Conservation (phyloP, 2,329 filamentous ascomycete species). For the Acrodontium crateriforme region DNA sequence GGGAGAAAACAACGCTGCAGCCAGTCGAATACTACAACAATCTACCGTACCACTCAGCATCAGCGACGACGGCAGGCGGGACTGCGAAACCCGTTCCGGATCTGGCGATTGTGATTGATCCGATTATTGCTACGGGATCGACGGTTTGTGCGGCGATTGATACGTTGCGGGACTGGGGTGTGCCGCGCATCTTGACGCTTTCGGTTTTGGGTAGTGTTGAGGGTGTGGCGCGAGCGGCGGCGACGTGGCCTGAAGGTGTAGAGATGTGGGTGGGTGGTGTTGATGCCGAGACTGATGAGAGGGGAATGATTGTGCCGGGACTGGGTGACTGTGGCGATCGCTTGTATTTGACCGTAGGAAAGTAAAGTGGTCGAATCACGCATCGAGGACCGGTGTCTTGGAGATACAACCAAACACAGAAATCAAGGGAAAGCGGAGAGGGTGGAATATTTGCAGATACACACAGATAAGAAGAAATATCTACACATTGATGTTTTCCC, state of each 20-base stretch:
- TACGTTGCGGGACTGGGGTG: conserved; percentile 80
- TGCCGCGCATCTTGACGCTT: conserved; percentile 64
- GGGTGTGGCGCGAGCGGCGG: conserved; percentile 59
- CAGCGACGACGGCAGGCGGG: conserved; percentile 23
- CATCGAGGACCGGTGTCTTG: too few species aligned
- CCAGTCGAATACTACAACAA: conserved; percentile 98
- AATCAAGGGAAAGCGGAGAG: too few species aligned
- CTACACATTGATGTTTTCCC: too few species aligned
- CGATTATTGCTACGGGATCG: conserved; percentile 84
- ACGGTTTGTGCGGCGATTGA: conserved; percentile 84
- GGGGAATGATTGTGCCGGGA: conserved; percentile 82
- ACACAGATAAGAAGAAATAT: too few species aligned
- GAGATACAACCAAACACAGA: too few species aligned
- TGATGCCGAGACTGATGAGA: conserved; percentile 58
- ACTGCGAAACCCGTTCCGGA: conserved; percentile 31
- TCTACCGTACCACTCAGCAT: conserved; percentile 54
- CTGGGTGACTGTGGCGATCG: conserved; percentile 84
- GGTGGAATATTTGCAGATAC: too few species aligned
- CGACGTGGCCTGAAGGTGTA: conserved; percentile 62
- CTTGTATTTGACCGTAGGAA: conserved; percentile 77
- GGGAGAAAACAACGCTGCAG: conserved; percentile 72
- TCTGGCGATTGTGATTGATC: conserved; percentile 76
- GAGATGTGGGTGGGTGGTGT: conserved; percentile 74
- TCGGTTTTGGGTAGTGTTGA: conserved; percentile 57
- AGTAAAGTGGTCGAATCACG: conserved; percentile 40